These are phyloP conservation scores for Aureobasidium lini DNA, from an alignment of 2,329 filamentous ascomycete genomes.

Conservation along the genomic window DNA sequence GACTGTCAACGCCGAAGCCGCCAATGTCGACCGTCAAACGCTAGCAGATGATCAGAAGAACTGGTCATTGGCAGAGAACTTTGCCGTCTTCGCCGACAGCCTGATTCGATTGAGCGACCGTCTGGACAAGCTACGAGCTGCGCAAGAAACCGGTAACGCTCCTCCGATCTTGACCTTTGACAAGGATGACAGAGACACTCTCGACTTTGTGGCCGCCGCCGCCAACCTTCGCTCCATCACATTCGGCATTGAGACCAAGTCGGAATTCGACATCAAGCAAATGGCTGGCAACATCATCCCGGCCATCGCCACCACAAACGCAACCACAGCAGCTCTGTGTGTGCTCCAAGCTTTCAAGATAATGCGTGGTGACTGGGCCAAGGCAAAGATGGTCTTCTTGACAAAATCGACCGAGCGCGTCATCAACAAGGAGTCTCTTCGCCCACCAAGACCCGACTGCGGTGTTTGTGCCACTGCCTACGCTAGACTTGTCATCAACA, in stretches of 20 bases:
- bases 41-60: constrained; percentile 58
- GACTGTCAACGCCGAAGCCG: constrained; percentile 35
- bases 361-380: constrained; percentile 60
- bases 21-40: constrained; percentile 20
- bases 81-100: constrained; percentile 80
- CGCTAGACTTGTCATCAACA: constrained; percentile 59
- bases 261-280: constrained; percentile 93
- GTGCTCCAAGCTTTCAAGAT: constrained; percentile 92
- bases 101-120: constrained; percentile 68
- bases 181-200: constrained; percentile 90
- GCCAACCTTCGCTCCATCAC: constrained; percentile 82
- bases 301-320: constrained; percentile 95
- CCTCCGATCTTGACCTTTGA: constrained; percentile 73
- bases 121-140: constrained; percentile 55
- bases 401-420: constrained; percentile 55
- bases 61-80: constrained; percentile 79
- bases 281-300: constrained; percentile 99
- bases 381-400: constrained; percentile 79
- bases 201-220: constrained; percentile 87
- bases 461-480: constrained; percentile 73
- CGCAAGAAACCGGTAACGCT: constrained; percentile 40
- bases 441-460: constrained; percentile 69
- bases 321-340: constrained; percentile 87
- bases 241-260: constrained; percentile 84
- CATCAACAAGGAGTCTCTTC: constrained; percentile 48